Evolutionary conservation across 2,329 filamentous ascomycete genomes (phyloP), one percentile per base, ranked within the genome.

Genomic region (Fusarium camptoceras): DNA sequence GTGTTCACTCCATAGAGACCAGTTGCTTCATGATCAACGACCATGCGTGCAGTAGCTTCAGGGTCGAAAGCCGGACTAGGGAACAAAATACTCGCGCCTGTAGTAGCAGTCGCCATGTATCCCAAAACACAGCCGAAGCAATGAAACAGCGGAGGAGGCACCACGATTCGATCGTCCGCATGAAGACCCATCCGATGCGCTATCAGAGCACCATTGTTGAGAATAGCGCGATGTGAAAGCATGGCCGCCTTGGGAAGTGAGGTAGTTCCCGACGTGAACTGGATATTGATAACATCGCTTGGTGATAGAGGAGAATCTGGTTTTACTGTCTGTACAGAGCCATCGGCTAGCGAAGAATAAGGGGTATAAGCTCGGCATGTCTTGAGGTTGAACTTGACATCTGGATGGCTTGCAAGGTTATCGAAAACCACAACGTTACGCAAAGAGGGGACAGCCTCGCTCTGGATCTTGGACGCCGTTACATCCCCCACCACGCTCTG

Each of bases 241-340:
- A 94, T 97, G 3, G 95, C 95, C 0, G 96, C 96, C 81, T 98
- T 98, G 24, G 94, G 95, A 75, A 88, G 85, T 1, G 92, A 93
- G 0, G 96, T 98, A 0, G 96, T 98, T n/a, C 95, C 96, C 0
- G 92, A 95, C 0, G 96, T 99, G 82, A 98, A 98, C 79, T 98
- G 95, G 70, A 98, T 97, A 77, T 98, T 98, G 71, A 97, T 91
- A 4, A 92, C 89, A 53, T 98, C 95, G 65, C 87, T 78, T 0
- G 89, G 84, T 18, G 83, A 71, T 2, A 91, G 83, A 0, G 82
- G 81, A 25, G 78, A 58, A 56, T 86, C 83, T 0, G 86, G 85
- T 22, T 66, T 75, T 3, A 88, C 74, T 4, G 77, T 20, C 0
- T 74, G 62, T 4, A 76, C 68, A 0, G 80, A 78, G 18, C 77